phyloP scores from a whole-genome alignment of 208 protist species.

The Trypanosoma caninum region DNA sequence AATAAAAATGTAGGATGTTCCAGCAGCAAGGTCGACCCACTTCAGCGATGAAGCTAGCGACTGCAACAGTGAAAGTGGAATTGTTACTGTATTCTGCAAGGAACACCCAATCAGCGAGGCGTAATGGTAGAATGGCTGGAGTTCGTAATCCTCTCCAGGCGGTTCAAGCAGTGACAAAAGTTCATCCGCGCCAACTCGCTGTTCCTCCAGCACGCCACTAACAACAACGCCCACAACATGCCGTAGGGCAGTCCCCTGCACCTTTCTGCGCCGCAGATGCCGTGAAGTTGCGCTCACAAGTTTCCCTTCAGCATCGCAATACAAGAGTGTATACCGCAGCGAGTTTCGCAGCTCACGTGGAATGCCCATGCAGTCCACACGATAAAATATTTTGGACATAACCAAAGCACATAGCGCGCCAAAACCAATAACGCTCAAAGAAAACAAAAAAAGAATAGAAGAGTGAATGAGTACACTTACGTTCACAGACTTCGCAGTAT shows the following conservation, averaged over 20 bases:
- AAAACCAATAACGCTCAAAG: conserved; percentile 32
- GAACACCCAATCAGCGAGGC: conserved; percentile 50
- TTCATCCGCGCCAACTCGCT: conserved; percentile 46
- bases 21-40: conserved; percentile 47
- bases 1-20: conserved; percentile 74
- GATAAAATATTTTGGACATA: conserved; percentile 25
- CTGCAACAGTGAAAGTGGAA: conserved; percentile 69
- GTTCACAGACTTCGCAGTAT: conserved; percentile 42
- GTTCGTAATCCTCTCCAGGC: conserved; percentile 48
- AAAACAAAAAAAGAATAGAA: conserved; percentile 53
- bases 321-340: conserved; percentile 41
- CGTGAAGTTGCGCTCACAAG: not conserved
- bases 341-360: conserved; percentile 41
- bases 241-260: conserved; percentile 1
- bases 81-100: conserved; percentile 73
- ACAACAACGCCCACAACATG: conserved; percentile 43
- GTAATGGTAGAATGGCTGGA: conserved; percentile 56
- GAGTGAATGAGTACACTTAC: conserved; percentile 38
- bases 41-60: conserved; percentile 49
- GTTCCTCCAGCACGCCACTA: conserved; percentile 43
- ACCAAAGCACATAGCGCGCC: conserved; percentile 23
- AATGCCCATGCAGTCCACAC: conserved; percentile 37
- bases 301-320: conserved; percentile 17
- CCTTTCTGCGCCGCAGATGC: not conserved
- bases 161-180: conserved; percentile 46